Evolutionary conservation across 352 stramenopile species (phyloP).

Genomic region (Phytophthora megakarya): DNA sequence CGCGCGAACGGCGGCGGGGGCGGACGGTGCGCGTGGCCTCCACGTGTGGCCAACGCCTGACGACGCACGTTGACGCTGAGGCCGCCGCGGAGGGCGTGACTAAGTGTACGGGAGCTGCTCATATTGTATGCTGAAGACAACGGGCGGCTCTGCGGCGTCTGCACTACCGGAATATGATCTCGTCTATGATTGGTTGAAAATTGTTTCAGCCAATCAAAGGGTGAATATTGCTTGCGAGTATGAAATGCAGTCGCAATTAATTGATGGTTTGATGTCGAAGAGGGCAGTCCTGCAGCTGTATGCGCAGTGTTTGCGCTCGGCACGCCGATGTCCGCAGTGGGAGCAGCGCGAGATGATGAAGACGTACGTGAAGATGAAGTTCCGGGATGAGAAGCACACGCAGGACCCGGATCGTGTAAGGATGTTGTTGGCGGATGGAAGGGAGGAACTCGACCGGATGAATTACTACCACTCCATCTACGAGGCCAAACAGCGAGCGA

Average conservation of each 20-base stretch:
- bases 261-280: slow-evolving; percentile 36
- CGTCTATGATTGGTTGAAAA: slow-evolving; percentile 32
- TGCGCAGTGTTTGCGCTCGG: slow-evolving; percentile 74
- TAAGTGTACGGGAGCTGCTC: slow-evolving; percentile 62
- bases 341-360: slow-evolving; percentile 88
- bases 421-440: slow-evolving; percentile 58
- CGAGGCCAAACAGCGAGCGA: slow-evolving; percentile 56
- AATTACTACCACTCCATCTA: slow-evolving; percentile 89
- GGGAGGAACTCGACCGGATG: slow-evolving; percentile 85
- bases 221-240: background rate
- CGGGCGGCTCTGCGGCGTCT: slow-evolving; percentile 31
- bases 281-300: slow-evolving; percentile 67
- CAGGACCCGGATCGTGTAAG: slow-evolving; percentile 63
- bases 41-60: slow-evolving; percentile 54
- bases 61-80: slow-evolving; percentile 60
- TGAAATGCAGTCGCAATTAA: slow-evolving; percentile 4
- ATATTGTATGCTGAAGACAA: slow-evolving; percentile 7
- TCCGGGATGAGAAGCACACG: slow-evolving; percentile 56
- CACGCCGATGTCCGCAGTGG: slow-evolving; percentile 72
- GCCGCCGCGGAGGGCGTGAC: slow-evolving; percentile 62
- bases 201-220: slow-evolving; percentile 27
- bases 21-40: slow-evolving; percentile 60
- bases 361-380: slow-evolving; percentile 80
- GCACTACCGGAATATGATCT: slow-evolving; percentile 23
- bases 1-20: slow-evolving; percentile 82